Evolutionary conservation across 2,329 filamentous ascomycete genomes (phyloP), one percentile per base, ranked within the genome.

Genomic region (Phoma sp.): DNA sequence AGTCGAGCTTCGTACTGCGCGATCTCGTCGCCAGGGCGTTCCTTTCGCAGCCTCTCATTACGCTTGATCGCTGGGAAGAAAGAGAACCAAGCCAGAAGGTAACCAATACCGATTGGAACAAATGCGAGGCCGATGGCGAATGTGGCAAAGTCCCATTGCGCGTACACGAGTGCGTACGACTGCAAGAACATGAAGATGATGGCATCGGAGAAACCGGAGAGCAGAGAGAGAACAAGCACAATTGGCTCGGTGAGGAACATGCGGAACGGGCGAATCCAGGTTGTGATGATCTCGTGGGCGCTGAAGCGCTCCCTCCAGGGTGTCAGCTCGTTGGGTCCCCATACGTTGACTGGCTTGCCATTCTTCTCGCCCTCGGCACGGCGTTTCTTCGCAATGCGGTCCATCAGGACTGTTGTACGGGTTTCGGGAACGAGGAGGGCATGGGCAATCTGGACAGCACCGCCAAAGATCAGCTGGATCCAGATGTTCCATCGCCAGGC

Each of bases 401-500:
- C 88, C 82, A 96, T 87, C 79, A 95, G 82, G 57, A 92, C 84
- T 4, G 88, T 91, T 0, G 86, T 84, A 47, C 91, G 83, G 0
- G 91, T 95, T 74, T 95, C 91, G 1, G 90, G 90, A 1, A 95
- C 91, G 2, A 86, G 78, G 54, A 89, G 68, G 44, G 88, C 78
- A 70, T 93, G 90, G 6, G 89, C 69, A 4, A 85, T 40, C 69
- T 94, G 90, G 2, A 91, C 85, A 31, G 85, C 81, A 8, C 77
- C 88, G 22, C 91, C 91, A 53, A 95, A 88, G 65, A 94, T 92
- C 60, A 95, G 83, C 74, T 93, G 90, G 56, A 94, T 89, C 91
- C 91, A 95, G 71, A 94, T 92, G 50, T 82, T 85, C 88, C 88
- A 93, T 61, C 84, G 82, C 90, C 90, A 95, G 1, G 86, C 81